Base-by-base conservation (phyloP, 2,329 filamentous ascomycete genomes). In the Cladophialophora bantiana region DNA sequence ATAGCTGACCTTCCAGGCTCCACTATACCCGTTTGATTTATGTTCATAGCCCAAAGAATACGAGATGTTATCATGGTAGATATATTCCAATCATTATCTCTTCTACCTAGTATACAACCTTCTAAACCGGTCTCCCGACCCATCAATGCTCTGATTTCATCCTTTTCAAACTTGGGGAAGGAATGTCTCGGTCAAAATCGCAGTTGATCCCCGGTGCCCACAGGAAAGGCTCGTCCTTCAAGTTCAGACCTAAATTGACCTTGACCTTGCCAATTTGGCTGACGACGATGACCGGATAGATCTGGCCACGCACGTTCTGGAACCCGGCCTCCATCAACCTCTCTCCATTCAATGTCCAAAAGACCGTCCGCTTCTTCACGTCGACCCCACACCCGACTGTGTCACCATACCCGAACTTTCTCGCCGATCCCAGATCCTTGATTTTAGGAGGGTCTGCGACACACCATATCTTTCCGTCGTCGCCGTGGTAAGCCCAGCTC, bases 291-390 rank as follows among this genome's bases (percentile, higher is more conserved):
- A 26, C 20, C 0, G 45, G 45, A 26, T 50, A 50, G 18, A 50
- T 50, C n/a, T 50, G 45, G 20, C 45, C 45, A 12, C 45, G 45
- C 6, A 50, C 18, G 45, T 50, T 50, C n/a, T 50, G 45, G 18
- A 50, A 50, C 18, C 45, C 45, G 18, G 45, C 45, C 45, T 50
- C n/a, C 45, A 50, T 50, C 45, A 50, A 26, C 18, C 45, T 20
- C 18, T 20, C 4, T 5, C 45, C 45, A 12, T 50, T 50, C 18
- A 50, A 26, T 3, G 45, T 50, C 45, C 45, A 50, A 50, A 50
- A 50, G 10, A 50, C 45, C 7, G 45, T 50, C 18, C 18, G 18
- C 15, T 50, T 50, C 45, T 50, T 50, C 45, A 50, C 45, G 45
- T 50, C 45, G 18, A 50, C 26, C 45, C 45, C 45, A 13, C 45